phyloP scores from a whole-genome alignment of 2,329 filamentous ascomycete species.

The Ophiostoma triangulosporum region DNA sequence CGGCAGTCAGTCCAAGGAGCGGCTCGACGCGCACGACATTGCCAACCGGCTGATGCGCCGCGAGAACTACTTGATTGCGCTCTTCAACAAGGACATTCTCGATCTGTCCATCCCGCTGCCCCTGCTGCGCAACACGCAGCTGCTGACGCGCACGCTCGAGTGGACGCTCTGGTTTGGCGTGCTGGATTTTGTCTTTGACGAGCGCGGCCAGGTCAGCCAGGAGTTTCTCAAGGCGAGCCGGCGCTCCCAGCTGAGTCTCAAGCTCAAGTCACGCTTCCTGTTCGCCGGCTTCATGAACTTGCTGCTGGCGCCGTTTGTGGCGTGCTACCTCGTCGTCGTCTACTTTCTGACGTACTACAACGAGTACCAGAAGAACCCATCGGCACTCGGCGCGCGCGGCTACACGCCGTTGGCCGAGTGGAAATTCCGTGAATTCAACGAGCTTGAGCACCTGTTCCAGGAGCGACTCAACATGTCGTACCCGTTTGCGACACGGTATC shows the following conservation, averaged over 20 bases:
- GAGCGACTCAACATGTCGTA: slow-evolving; percentile 88
- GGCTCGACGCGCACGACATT: slow-evolving; percentile 92
- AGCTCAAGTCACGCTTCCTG: slow-evolving; percentile 62
- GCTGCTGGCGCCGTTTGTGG: slow-evolving; percentile 71
- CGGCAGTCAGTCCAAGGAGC: slow-evolving; percentile 79
- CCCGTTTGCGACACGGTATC: slow-evolving; percentile 79
- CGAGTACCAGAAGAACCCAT: slow-evolving; percentile 90
- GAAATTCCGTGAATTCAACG: slow-evolving; percentile 98
- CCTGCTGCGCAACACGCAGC: slow-evolving; percentile 61
- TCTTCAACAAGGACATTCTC: slow-evolving; percentile 93
- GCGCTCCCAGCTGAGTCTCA: slow-evolving; percentile 63
- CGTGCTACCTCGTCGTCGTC: slow-evolving; percentile 73
- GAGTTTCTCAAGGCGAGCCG: slow-evolving; percentile 76
- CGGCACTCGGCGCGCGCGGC: slow-evolving; percentile 71
- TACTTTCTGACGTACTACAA: slow-evolving; percentile 96
- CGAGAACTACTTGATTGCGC: slow-evolving; percentile 91
- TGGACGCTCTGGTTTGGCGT: slow-evolving; percentile 88
- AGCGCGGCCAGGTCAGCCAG: slow-evolving; percentile 72
- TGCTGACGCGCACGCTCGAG: slow-evolving; percentile 81
- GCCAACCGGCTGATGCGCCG: slow-evolving; percentile 92
- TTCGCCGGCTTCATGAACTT: slow-evolving; percentile 80
- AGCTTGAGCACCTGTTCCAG: slow-evolving; percentile 82
- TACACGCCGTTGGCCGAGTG: slow-evolving; percentile 92
- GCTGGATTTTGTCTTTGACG: slow-evolving; percentile 87
- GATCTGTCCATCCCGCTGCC: slow-evolving; percentile 78